A percentile compares a stretch with the other conserved stretches of the same genome.
These are phyloP conservation scores for Candida tetrigidarum DNA, from an alignment of 1,139 yeast genomes.

Conservation along the genomic window DNA sequence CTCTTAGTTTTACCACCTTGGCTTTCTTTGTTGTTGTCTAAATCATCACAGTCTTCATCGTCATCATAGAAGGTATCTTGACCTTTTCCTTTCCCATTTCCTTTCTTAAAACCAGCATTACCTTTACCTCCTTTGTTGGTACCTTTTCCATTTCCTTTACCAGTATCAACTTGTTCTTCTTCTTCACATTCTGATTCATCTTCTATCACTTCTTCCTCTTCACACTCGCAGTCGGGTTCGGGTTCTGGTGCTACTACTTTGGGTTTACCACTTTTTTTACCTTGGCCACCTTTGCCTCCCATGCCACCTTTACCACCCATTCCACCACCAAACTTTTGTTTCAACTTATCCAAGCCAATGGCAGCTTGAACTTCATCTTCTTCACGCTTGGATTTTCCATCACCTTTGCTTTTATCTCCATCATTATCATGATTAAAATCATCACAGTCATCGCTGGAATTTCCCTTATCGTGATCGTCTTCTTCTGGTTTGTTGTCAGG, in stretches of 20 bases:
- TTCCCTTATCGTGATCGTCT: slow-evolving; percentile 2
- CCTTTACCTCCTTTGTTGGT: not conserved
- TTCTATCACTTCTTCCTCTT: too few species aligned
- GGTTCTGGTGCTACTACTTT: too few species aligned
- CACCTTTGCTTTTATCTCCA: slow-evolving; percentile 4
- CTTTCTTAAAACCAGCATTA: not conserved
- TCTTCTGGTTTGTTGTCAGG: not conserved
- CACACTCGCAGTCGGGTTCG: too few species aligned
- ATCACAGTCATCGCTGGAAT: not conserved
- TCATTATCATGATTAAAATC: not conserved
- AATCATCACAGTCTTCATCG: not conserved
- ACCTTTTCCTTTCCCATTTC: too few species aligned
- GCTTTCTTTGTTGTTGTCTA: not conserved
- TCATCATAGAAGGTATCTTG: too few species aligned
- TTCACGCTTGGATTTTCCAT: slow-evolving; percentile 6
- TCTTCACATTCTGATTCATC: too few species aligned
- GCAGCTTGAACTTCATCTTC: slow-evolving; percentile 6
- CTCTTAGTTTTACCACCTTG: not conserved
- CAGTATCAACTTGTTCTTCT: too few species aligned
- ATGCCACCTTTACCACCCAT: slow-evolving; percentile 3
- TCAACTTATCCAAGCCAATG: slow-evolving; percentile 6
- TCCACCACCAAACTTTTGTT: slow-evolving; percentile 5
- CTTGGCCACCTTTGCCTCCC: slow-evolving; percentile 10
- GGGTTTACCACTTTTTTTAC: slow-evolving; percentile 1
- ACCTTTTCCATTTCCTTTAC: not conserved